phyloP scores from a whole-genome alignment of 306 rosid species.

The Clitoria ternatea region DNA sequence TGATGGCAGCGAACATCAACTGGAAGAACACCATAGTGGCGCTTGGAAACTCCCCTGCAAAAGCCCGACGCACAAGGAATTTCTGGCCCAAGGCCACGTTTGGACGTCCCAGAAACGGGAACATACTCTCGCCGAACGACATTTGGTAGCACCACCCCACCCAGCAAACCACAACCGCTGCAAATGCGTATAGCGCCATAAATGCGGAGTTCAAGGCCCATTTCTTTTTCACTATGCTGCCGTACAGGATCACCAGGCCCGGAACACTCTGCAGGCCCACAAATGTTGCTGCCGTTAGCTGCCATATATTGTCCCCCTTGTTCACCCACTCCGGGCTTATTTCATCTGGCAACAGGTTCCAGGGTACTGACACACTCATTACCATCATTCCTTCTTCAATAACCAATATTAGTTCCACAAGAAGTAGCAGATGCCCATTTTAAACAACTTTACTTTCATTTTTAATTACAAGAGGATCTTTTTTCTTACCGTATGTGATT shows the following conservation, averaged over 20 bases:
- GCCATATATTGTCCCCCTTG: conserved; percentile 53
- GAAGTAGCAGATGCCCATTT: no score
- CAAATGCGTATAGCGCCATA: conserved; percentile 53
- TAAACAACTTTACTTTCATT: no score
- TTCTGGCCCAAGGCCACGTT: neutral
- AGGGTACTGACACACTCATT: neutral
- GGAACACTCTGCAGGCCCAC: conserved; percentile 52
- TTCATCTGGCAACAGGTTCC: neutral
- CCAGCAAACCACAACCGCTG: conserved; percentile 45
- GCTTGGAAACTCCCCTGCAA: conserved; percentile 16
- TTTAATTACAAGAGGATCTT: no score
- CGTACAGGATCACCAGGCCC: conserved; percentile 46
- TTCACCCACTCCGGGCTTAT: conserved; percentile 41
- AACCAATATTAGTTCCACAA: no score
- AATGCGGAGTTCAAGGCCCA: conserved; percentile 53
- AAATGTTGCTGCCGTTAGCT: conserved; percentile 36
- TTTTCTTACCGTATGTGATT: no score
- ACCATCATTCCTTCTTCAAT: no score
- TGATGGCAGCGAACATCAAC: conserved; percentile 44
- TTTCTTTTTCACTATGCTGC: conserved; percentile 51
- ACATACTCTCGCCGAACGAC: conserved; percentile 26
- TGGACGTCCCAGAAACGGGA: conserved; percentile 33
- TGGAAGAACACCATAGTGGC: conserved; percentile 49
- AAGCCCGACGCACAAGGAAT: neutral
- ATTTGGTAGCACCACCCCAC: conserved; percentile 40